Conservation (phyloP, 306 rosid species). For the Acacia crassicarpa region DNA sequence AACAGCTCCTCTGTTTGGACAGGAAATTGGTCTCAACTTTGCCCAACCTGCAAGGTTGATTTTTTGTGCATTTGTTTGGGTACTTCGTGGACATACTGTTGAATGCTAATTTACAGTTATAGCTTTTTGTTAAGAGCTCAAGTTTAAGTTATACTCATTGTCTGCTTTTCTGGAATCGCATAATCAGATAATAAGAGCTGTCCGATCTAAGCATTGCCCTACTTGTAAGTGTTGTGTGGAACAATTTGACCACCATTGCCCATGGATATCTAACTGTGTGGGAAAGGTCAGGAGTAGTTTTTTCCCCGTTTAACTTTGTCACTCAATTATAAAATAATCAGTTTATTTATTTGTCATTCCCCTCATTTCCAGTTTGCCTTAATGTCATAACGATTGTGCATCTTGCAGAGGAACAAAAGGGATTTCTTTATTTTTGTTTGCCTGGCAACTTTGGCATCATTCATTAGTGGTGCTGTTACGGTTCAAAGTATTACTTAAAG, state of each 20-base stretch:
- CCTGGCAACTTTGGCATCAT: slow-evolving; percentile 61
- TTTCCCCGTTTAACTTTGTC: neutral
- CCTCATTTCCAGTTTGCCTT: slow-evolving; percentile 23
- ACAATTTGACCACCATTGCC: slow-evolving; percentile 98
- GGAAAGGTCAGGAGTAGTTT: slow-evolving; percentile 69
- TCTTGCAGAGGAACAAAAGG: slow-evolving; percentile 91
- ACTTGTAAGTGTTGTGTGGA: slow-evolving; percentile 90
- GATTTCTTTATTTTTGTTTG: slow-evolving; percentile 83
- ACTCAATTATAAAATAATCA: slow-evolving; percentile 2
- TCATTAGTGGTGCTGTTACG: slow-evolving; percentile 48
- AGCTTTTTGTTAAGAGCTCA: slow-evolving; percentile 28
- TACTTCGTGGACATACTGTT: slow-evolving; percentile 4
- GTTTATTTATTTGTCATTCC: neutral
- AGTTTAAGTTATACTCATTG: slow-evolving; percentile 31
- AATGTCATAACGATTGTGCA: slow-evolving; percentile 33
- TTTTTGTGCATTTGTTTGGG: slow-evolving; percentile 30
- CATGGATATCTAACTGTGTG: slow-evolving; percentile 99
- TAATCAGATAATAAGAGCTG: slow-evolving; percentile 86
- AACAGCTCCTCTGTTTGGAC: slow-evolving; percentile 74
- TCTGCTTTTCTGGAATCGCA: slow-evolving; percentile 43
- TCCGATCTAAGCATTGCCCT: slow-evolving; percentile 96
- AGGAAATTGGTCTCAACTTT: slow-evolving; percentile 98
- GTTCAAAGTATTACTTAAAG: slow-evolving; percentile 66
- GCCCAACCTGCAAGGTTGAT: slow-evolving; percentile 97
- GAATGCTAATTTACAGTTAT: slow-evolving; percentile 13